These are phyloP conservation scores for Psilocybe tampanensis DNA, from an alignment of 768 basidiomycete species.

Conservation along the genomic window DNA sequence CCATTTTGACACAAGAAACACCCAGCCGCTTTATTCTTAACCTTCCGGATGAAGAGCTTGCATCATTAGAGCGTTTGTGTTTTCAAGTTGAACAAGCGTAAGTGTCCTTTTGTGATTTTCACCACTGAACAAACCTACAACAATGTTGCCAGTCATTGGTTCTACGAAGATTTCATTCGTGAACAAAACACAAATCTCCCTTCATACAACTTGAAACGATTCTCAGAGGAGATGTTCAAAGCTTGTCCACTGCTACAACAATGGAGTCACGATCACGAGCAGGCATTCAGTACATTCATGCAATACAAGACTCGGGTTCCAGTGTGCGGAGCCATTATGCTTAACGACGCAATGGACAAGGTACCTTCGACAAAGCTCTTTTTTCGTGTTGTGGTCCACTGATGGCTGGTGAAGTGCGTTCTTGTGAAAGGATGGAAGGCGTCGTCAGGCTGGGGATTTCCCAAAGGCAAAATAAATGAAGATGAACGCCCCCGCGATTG, in stretches of 20 bases:
- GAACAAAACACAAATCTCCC: conserved; percentile 89
- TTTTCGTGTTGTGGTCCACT: background rate
- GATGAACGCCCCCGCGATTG: conserved; percentile 83
- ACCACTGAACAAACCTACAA: no score
- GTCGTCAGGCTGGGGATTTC: conserved; percentile 98
- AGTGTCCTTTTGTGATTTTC: conserved; percentile 32
- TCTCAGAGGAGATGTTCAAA: conserved; percentile 89
- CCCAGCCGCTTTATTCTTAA: conserved; percentile 93
- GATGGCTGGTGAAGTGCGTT: conserved; percentile 66
- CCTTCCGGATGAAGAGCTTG: conserved; percentile 90
- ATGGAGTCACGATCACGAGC: conserved; percentile 84
- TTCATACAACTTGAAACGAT: conserved; percentile 86
- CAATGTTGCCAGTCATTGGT: conserved; percentile 82
- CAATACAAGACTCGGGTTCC: conserved; percentile 96
- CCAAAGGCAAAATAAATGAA: conserved; percentile 99
- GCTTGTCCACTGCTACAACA: conserved; percentile 82
- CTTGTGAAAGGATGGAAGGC: conserved; percentile 98
- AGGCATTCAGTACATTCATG: conserved; percentile 89
- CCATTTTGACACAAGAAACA: background rate
- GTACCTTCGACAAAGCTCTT: conserved; percentile 41
- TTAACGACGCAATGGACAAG: conserved; percentile 92
- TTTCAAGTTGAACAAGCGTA: conserved; percentile 99
- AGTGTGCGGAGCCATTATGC: conserved; percentile 96
- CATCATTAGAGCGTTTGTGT: conserved; percentile 90
- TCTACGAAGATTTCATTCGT: conserved; percentile 98